These are phyloP conservation scores for Trifolium fragiferum DNA, from an alignment of 306 rosid genomes.

Conservation along the genomic window DNA sequence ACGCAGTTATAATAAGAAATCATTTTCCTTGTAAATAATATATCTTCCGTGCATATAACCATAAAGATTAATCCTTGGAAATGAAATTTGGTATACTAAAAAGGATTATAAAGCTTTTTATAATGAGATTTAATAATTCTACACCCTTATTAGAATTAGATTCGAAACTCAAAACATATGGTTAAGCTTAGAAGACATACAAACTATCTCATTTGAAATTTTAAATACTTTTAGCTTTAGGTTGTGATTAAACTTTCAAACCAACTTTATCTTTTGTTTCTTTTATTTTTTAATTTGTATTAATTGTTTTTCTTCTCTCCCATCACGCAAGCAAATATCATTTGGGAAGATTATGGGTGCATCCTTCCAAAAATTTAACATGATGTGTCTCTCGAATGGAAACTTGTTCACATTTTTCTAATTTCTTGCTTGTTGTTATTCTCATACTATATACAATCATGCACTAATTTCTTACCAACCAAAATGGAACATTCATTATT, in stretches of 20 bases:
- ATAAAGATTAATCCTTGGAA: no score
- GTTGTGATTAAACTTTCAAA: slow-evolving; percentile 50
- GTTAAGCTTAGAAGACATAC: neutral
- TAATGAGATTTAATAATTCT: no score
- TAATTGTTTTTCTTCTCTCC: neutral
- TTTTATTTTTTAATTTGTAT: neutral
- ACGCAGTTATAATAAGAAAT: no score
- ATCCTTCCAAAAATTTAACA: neutral
- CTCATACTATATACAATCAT: slow-evolving; percentile 8
- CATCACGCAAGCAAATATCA: slow-evolving; percentile 45
- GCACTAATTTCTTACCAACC: slow-evolving; percentile 35
- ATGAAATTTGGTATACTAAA: no score
- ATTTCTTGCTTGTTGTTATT: slow-evolving; percentile 13
- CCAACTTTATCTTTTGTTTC: neutral
- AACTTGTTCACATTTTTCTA: slow-evolving; percentile 39
- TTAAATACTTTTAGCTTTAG: neutral
- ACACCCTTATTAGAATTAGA: no score
- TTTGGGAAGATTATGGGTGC: neutral
- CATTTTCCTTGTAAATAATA: no score
- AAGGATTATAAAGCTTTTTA: no score
- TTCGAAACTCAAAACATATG: no score
- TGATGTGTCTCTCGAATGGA: slow-evolving; percentile 30
- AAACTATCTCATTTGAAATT: no score
- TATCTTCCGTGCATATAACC: no score
- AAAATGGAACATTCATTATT: slow-evolving; percentile 10